Evolutionary conservation across 129 eudicot species (phyloP), one percentile per base, ranked within the genome.

Genomic region (Rutidosis leptorrhynchoides): DNA sequence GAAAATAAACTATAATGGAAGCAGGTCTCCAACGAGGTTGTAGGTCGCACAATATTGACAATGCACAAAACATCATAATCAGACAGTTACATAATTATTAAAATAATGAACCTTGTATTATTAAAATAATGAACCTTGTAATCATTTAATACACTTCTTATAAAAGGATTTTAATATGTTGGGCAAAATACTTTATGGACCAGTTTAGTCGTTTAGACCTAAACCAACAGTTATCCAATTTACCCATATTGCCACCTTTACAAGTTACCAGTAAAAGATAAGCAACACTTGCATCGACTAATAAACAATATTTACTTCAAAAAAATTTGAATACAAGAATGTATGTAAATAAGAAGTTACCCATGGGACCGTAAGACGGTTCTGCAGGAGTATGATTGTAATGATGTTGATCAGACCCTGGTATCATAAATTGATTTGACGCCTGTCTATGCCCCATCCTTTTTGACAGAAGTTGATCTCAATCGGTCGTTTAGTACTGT

Each of bases 391-490:
- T 52, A 65, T 7, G 74, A 71, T 70, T 70, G 62, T 37, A 37
- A 17, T 22, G 23, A 21, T 62, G 69, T 37, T 79, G 71, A 58
- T 79, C 45, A 29, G 51, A 24, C 33, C 60, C 69, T 1, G 66
- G 48, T 42, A 74, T 21, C 54, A 70, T 52, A 22, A 54, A 68
- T 43, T 70, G 67, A 54, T 71, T 49, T 22, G 80, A 59, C 26
- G 53, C 42, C 67, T 70, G 33, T 30, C 78, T 70, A 75, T 80
- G 75, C 65, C 74, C 80, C 84, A 80, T 80, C 32, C 19, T 23
- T 42, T 23, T 23, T 49, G 23, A 46, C 25, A 79, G 45, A 35
- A 15, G 26, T 69, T 37, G 65, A 33, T 63, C 30, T 62, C 21
- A 27, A 33, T 23, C 32, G 15, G 71, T 20, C 20, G 23, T n/a